Evolutionary conservation across 1,284 basidiomycete species (phyloP).

Genomic region (Ustilago xerochloae): DNA sequence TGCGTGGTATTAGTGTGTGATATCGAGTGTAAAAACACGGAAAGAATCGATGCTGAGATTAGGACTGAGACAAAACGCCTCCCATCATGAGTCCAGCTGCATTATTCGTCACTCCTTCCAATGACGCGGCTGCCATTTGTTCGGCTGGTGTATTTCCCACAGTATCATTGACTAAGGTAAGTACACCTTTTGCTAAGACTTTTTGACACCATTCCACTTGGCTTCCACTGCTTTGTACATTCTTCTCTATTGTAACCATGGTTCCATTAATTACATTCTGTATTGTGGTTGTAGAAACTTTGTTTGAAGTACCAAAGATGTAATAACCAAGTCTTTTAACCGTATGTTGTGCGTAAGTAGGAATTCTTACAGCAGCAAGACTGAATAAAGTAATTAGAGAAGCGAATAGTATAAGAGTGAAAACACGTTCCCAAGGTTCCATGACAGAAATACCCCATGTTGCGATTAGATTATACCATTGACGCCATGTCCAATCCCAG

Average conservation of each 20-base stretch:
- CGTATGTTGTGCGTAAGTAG: background rate
- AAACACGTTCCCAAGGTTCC: conserved; percentile 22
- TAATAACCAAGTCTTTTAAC: background rate
- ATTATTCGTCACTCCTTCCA: no score
- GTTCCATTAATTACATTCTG: no score
- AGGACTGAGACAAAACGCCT: background rate
- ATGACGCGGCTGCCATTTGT: background rate
- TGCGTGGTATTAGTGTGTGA: no score
- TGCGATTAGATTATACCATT: conserved; percentile 1
- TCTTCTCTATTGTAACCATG: background rate
- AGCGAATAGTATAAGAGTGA: conserved; percentile 9
- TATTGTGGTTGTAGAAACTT: no score
- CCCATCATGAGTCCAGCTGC: no score
- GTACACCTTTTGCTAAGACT: background rate
- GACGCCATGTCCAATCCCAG: conserved; percentile 5
- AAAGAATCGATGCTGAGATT: no score
- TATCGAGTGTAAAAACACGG: no score
- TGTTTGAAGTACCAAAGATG: background rate
- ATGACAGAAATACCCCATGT: conserved; percentile 14
- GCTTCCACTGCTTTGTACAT: background rate
- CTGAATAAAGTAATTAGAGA: background rate
- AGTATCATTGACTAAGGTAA: background rate
- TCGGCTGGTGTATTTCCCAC: background rate
- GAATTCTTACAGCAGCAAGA: background rate
- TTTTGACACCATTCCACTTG: background rate